These are phyloP conservation scores for Cladosporium sphaerospermum DNA, from an alignment of 2,329 filamentous ascomycete species.

Conservation along the genomic window DNA sequence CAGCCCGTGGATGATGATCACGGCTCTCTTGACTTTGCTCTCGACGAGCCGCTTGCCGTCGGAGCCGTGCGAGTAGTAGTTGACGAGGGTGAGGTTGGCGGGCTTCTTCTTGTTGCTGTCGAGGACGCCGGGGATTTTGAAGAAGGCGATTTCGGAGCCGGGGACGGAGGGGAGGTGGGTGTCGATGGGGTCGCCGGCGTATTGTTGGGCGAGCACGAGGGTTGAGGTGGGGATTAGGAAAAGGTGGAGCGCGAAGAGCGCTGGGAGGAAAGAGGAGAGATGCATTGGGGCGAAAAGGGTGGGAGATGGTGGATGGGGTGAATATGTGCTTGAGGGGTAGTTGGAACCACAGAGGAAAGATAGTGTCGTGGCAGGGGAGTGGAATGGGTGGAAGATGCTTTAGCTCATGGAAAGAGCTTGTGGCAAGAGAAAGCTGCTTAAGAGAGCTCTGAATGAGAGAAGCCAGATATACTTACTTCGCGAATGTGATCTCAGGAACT, in stretches of 20 bases:
- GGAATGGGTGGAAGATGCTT: neutral
- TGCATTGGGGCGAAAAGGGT: slow-evolving; percentile 4
- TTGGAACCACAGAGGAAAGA: neutral
- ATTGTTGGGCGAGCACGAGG: slow-evolving; percentile 24
- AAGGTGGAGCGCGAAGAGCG: slow-evolving; percentile 9
- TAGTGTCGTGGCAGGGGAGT: neutral
- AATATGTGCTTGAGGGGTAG: neutral
- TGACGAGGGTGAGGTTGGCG: slow-evolving; percentile 29
- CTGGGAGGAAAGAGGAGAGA: slow-evolving; percentile 11
- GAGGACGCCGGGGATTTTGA: slow-evolving; percentile 24
- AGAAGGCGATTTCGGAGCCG: slow-evolving; percentile 30
- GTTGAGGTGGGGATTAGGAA: slow-evolving; percentile 1
- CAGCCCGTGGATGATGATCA: slow-evolving; percentile 32
- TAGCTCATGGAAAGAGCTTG: neutral
- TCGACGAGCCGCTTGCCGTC: slow-evolving; percentile 23
- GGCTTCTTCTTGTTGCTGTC: slow-evolving; percentile 20
- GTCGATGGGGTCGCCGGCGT: slow-evolving; percentile 27
- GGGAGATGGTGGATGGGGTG: neutral
- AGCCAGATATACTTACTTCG: too few species aligned
- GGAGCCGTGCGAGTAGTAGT: slow-evolving; percentile 28
- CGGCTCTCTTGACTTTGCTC: slow-evolving; percentile 26
- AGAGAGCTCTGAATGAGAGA: too few species aligned
- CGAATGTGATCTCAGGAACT: too few species aligned
- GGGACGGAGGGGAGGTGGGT: slow-evolving; percentile 28
- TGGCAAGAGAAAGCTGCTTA: too few species aligned